phyloP scores from a whole-genome alignment of 805 yeast genomes.

The Nakazawaea ishiwadae region DNA sequence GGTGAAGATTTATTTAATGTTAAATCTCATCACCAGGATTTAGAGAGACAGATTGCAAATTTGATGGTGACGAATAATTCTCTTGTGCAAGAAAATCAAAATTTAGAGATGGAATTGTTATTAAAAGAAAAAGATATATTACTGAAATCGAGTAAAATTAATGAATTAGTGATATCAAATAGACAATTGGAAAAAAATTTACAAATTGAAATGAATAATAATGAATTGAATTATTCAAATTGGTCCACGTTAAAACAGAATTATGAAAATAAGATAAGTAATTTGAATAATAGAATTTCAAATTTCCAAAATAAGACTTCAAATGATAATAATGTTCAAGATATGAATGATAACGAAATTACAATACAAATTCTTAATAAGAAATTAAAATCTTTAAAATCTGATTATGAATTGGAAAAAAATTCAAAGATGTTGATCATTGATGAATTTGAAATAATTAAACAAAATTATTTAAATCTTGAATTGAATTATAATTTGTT shows the following conservation, averaged over 20 bases:
- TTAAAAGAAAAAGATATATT: slow-evolving; percentile 24
- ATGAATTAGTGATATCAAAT: slow-evolving; percentile 23
- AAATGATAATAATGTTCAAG: not conserved
- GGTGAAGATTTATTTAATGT: too few relatives aligned
- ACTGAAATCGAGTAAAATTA: slow-evolving; percentile 20
- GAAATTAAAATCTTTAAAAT: slow-evolving; percentile 33
- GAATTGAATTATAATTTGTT: slow-evolving; percentile 23
- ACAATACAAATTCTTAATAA: slow-evolving; percentile 21
- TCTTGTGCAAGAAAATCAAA: slow-evolving; percentile 29
- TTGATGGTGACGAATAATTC: slow-evolving; percentile 24
- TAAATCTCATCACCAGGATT: slow-evolving; percentile 19
- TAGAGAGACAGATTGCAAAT: slow-evolving; percentile 27
- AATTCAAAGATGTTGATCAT: slow-evolving; percentile 47
- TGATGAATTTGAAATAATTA: slow-evolving; percentile 48
- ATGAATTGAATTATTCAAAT: slow-evolving; percentile 24
- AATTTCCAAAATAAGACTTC: slow-evolving; percentile 6
- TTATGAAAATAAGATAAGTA: slow-evolving; percentile 22
- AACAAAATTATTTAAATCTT: slow-evolving; percentile 29
- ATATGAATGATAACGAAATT: not conserved
- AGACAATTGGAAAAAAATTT: slow-evolving; percentile 21
- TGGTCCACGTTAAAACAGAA: slow-evolving; percentile 23
- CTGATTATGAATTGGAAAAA: slow-evolving; percentile 48
- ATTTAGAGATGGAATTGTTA: slow-evolving; percentile 27
- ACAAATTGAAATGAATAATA: slow-evolving; percentile 23
- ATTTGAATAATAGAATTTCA: slow-evolving; percentile 17